These are phyloP conservation scores for Mollisia scopiformis DNA, from an alignment of 2,329 filamentous ascomycete species.

Conservation along the genomic window DNA sequence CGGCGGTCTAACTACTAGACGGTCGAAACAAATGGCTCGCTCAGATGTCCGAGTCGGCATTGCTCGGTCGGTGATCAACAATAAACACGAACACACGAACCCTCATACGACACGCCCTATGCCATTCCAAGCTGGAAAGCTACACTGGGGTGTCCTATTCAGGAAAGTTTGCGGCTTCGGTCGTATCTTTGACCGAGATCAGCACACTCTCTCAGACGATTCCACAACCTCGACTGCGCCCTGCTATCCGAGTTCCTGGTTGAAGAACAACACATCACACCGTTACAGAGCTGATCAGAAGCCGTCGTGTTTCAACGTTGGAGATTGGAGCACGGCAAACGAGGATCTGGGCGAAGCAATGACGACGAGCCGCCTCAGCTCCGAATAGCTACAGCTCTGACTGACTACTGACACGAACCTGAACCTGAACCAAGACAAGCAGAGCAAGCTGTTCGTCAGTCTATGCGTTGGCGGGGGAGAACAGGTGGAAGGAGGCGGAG, in stretches of 20 bases:
- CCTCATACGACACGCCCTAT: background rate
- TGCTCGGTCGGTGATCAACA: background rate
- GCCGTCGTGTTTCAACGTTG: background rate
- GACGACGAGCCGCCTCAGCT: too few species aligned
- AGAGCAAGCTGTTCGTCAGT: background rate
- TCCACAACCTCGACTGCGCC: background rate
- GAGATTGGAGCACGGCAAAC: background rate
- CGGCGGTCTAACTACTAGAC: background rate
- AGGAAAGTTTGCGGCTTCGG: background rate
- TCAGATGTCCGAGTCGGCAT: background rate
- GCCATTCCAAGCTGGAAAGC: background rate
- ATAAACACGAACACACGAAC: background rate
- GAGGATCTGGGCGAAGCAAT: background rate
- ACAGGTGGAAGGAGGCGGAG: background rate
- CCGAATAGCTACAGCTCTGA: background rate
- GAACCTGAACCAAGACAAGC: too few species aligned
- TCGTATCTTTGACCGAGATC: background rate
- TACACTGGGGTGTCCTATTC: background rate
- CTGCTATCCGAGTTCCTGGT: background rate
- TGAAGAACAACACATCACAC: background rate
- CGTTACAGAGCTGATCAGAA: background rate
- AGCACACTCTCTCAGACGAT: background rate
- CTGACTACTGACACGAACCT: too few species aligned
- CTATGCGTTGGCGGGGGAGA: background rate
- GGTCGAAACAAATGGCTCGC: background rate